Base-by-base conservation (phyloP, 2,329 filamentous ascomycete genomes). In the Sarocladium kiliense region DNA sequence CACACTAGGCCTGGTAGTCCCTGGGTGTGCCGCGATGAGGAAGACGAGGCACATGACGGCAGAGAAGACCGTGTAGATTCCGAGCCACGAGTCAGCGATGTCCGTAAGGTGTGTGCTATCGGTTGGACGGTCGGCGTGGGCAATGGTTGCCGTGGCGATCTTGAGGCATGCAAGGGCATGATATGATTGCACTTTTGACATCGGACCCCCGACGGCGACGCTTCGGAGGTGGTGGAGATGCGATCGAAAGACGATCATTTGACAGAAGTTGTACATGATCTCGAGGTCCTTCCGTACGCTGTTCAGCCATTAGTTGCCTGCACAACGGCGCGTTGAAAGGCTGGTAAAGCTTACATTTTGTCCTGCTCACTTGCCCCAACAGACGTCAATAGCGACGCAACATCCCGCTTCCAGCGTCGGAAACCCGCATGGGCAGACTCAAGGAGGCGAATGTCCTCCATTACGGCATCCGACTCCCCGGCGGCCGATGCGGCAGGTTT, bases 121-220 rank as follows among this genome's bases (percentile, higher is more conserved):
- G 4, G 32, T 53, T 19, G 49, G 26, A 14, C 19, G 18, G 9
- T 50, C 26, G 11, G 21, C 25, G 32, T 53, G 54, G n/a, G 21
- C 34, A 21, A 56, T 47, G 32, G 55, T 54, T 12, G 50, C 47
- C 6, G 55, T 54, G 5, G 55, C 55, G 19, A 54, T 39, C 21
- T 56, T 56, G 37, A 56, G 51, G 23, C 55, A 56, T 16, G 55
- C 49, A 4, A 56, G 41, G 4, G 55, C 55, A 16, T 56, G 51
- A 39, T 56, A 56, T 3, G 55, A 56, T 51, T 56, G 47, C 19
- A 50, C 41, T 37, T 54, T 51, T 14, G 55, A 56, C 27, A 56
- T 49, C 2, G 55, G 37, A 14, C 51, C 30, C 7, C 55, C 55
- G 12, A 49, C 39, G 42, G 51, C 51, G 19, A 56, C 51, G 23